phyloP scores from a whole-genome alignment of 257 asterid genomes.

The Nicotiana benthamiana region DNA sequence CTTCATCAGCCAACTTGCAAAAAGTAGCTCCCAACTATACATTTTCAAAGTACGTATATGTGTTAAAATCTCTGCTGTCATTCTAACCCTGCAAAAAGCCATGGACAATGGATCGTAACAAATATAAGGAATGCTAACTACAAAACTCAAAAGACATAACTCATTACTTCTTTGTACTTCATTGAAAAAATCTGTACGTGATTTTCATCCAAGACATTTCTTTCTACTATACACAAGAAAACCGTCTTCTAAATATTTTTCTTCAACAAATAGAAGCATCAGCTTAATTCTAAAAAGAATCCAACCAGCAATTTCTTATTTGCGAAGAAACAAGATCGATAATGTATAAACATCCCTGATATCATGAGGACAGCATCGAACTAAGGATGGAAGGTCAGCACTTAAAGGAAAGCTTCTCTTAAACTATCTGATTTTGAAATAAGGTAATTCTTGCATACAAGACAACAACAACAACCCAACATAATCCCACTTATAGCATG shows the following conservation, averaged over 20 bases:
- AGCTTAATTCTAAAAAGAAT: neutral
- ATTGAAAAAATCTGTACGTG: neutral
- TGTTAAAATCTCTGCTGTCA: slow-evolving; percentile 67
- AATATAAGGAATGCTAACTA: neutral
- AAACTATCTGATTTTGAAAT: neutral
- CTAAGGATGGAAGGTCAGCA: neutral
- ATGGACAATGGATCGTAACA: slow-evolving; percentile 2
- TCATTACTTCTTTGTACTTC: neutral
- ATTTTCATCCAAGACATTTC: neutral
- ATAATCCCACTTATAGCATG: no score
- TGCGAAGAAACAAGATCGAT: neutral
- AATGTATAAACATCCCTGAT: neutral
- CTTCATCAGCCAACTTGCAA: slow-evolving; percentile 70
- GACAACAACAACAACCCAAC: no score
- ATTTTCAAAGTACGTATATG: slow-evolving; percentile 84
- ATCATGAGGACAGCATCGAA: neutral
- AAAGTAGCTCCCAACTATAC: slow-evolving; percentile 91
- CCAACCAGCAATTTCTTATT: neutral
- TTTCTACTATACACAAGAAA: neutral
- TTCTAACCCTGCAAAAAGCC: slow-evolving; percentile 61
- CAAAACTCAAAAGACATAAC: neutral
- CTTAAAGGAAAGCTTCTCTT: neutral
- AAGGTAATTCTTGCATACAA: neutral
- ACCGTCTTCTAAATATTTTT: neutral
- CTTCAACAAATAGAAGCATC: neutral